Evolutionary conservation across 257 asterid species (phyloP).

Genomic region (Ilex asprella): DNA sequence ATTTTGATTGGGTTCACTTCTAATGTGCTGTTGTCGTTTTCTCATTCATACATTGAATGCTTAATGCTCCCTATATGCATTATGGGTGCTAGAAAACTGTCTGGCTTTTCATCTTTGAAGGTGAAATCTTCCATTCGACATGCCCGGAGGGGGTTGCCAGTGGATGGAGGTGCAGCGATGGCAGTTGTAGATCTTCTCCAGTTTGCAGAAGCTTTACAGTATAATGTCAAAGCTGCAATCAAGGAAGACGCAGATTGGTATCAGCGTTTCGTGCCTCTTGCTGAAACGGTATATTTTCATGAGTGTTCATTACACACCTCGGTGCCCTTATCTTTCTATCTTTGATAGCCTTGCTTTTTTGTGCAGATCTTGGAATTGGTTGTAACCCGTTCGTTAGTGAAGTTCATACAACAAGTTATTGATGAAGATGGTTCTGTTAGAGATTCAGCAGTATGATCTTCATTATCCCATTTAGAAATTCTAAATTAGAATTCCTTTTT

Average conservation of each 20-base stretch:
- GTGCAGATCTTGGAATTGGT: constrained; percentile 73
- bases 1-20: no score
- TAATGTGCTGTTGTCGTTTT: no score
- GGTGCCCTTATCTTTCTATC: constrained; percentile 1
- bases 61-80: neutral
- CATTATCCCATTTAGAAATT: no score
- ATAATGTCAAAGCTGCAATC: constrained; percentile 70
- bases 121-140: constrained; percentile 59
- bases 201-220: constrained; percentile 61
- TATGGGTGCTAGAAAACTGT: neutral
- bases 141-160: constrained; percentile 57
- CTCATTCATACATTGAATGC: no score
- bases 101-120: constrained; percentile 36
- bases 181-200: constrained; percentile 53
- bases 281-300: constrained; percentile 50
- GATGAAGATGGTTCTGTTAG: constrained; percentile 94
- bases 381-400: constrained; percentile 47
- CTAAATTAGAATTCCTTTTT: neutral
- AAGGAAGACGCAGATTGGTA: constrained; percentile 74
- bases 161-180: constrained; percentile 70
- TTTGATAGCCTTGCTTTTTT: constrained; percentile 10
- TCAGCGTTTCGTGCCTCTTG: constrained; percentile 75
- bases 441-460: constrained; percentile 83
- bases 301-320: constrained; percentile 4
- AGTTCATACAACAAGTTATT: constrained; percentile 60